phyloP scores from a whole-genome alignment of 2,329 filamentous ascomycete species.

The Coniella vitis region DNA sequence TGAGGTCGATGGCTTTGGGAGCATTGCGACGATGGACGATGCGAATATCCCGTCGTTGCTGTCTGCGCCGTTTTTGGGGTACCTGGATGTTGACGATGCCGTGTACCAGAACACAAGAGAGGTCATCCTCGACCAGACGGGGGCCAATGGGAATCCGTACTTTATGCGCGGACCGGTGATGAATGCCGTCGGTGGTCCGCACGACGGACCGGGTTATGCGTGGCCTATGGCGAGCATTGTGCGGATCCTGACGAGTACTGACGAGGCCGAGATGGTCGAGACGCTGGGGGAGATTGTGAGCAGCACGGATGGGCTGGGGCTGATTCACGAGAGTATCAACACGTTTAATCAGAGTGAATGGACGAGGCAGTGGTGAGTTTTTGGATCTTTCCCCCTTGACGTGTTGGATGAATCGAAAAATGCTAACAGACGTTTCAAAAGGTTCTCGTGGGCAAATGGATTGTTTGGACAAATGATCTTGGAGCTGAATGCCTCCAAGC shows the following conservation, averaged over 20 bases:
- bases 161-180: conserved; percentile 50
- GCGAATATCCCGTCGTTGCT: conserved; percentile 60
- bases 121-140: conserved; percentile 50
- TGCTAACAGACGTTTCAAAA: conserved; percentile 31
- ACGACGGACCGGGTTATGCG: conserved; percentile 58
- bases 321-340: conserved; percentile 77
- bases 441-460: conserved; percentile 89
- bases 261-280: conserved; percentile 66
- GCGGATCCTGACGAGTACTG: conserved; percentile 68
- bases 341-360: conserved; percentile 47
- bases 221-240: conserved; percentile 87
- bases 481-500: conserved; percentile 65
- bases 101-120: conserved; percentile 68
- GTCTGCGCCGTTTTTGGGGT: conserved; percentile 55
- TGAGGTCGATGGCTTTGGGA: conserved; percentile 66
- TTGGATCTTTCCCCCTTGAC: neutral
- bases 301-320: conserved; percentile 62
- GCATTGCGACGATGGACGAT: conserved; percentile 55
- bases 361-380: conserved; percentile 36
- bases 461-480: conserved; percentile 79
- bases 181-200: conserved; percentile 45
- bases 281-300: conserved; percentile 59
- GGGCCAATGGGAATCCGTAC: conserved; percentile 61
- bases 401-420: neutral
- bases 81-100: conserved; percentile 47